Base-by-base conservation (phyloP, 768 basidiomycete genomes). In the Galerina marginata region DNA sequence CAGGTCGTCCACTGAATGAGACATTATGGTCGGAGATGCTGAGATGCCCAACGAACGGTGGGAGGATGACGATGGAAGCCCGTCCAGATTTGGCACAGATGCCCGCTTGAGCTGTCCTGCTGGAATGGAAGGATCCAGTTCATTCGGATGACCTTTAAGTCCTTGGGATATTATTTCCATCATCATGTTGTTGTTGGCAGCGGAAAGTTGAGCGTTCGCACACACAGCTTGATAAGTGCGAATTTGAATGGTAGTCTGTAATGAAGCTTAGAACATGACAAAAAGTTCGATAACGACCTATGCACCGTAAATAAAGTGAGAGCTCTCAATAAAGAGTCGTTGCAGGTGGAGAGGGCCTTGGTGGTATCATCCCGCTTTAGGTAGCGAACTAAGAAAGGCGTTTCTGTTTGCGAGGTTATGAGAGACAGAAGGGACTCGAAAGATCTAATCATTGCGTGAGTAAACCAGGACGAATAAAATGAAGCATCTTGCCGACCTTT, bases 321-420 rank as follows among this genome's bases (percentile, higher is more conserved):
- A 4, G 85, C 83, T 39, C 88, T 83, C 25, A 77, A 75, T 20
- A 92, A 75, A 1, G 77, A 77, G 10, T 81, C 75, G 52, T 86
- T 82, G 52, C 87, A 89, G 2, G 69, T 73, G 0, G 71, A 66
- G 39, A 92, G 83, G 25, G 64, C 63, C 29, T 61, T 53, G 3
- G 75, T 63, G 9, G 83, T 86, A 56, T 91, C 89, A 14, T 88
- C 86, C 29, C 87, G 80, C 66, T 84, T 83, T 25, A 91, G 75
- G 67, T 90, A 91, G 4, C 87, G 80, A 72, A 86, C 87, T 62
- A 92, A 72, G 72, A 91, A 91, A 0, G 89, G 86, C 0, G 86
- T 75, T 42, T 81, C 75, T 11, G 79, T 76, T 59, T 89, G 83
- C 46, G 81, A 82, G 38, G 65, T 61, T 9, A 70, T 63, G 74